Base-by-base conservation (phyloP, 768 basidiomycete species). In the Auriscalpium vulgare region DNA sequence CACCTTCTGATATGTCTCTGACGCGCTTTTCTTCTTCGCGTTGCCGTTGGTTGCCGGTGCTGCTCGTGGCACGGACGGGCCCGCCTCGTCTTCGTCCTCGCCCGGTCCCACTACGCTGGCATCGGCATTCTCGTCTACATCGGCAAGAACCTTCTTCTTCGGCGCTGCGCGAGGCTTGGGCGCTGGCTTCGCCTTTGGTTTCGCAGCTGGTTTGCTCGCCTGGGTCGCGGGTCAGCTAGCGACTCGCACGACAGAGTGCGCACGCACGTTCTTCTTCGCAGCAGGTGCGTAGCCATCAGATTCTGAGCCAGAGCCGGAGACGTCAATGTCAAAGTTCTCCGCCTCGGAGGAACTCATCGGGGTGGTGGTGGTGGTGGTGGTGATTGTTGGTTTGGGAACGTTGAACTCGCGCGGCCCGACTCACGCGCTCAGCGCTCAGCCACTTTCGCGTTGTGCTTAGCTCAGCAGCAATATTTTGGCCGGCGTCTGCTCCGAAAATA, bases 1-100 rank as follows among this genome's bases (percentile, higher is more conserved):
- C 48, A 91, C 93, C 80, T 93, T 95, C 52, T 85, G 85, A 66
- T 95, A 95, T 38, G 80, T 94, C 66, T 97, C 91, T 8, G 91
- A 91, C 2, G 89, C 91, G 11, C 84, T 88, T 75, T 95, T 95
- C 74, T 88, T 86, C 75, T 88, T 88, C 29, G 29, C 29, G 29
- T 29, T 29, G 54, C 68, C 66, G 7, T 72, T 74, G 14, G 69
- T 55, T 3, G 68, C 60, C 43, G 44, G 55, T 19, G 53, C 59
- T 21, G 59, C 64, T 7, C 62, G 62, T 5, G 67, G 67, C 45
- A 58, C 62, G 45, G 59, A 58, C 34, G 67, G 65, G 17, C 60
- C 65, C 29, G 64, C 65, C 17, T 72, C 73, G 59, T 74, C 72
- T 48, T 75, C 74, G 23, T 75, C 73, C 21, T 67, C 67, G 56